Conservation (phyloP, 2,329 filamentous ascomycete genomes). For the Talaromyces islandicus region DNA sequence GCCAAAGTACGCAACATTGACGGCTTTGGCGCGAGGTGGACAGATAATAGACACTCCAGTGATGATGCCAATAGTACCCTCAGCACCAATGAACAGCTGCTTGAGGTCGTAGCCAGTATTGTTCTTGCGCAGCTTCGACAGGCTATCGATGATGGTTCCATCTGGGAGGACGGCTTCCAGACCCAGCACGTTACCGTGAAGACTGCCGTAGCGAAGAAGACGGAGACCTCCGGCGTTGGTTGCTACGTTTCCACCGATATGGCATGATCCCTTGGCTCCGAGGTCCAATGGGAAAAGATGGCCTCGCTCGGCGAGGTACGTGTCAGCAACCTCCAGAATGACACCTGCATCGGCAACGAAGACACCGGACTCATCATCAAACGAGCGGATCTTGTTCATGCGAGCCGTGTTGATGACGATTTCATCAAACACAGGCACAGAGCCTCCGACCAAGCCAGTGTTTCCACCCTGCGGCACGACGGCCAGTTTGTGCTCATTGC, state of each 20-base stretch:
- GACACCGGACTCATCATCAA: constrained; percentile 88
- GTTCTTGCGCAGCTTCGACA: constrained; percentile 88
- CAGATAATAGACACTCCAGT: constrained; percentile 86
- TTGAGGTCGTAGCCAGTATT: constrained; percentile 98
- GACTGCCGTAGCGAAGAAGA: constrained; percentile 82
- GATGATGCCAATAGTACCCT: constrained; percentile 92
- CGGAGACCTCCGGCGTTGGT: constrained; percentile 93
- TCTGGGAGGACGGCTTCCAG: constrained; percentile 91
- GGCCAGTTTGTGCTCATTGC: constrained; percentile 85
- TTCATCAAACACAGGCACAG: constrained; percentile 95
- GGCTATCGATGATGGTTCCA: constrained; percentile 84
- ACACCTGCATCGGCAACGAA: constrained; percentile 86
- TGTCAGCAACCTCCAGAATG: constrained; percentile 83
- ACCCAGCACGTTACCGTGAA: constrained; percentile 89
- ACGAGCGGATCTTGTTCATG: constrained; percentile 86
- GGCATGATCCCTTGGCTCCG: constrained; percentile 95
- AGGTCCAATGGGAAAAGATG: constrained; percentile 95
- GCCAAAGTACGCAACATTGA: constrained; percentile 94
- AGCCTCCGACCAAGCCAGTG: constrained; percentile 90
- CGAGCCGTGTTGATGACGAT: constrained; percentile 86
- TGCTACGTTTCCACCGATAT: constrained; percentile 90
- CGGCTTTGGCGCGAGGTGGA: constrained; percentile 76
- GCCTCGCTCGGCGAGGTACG: constrained; percentile 72
- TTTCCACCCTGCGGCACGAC: constrained; percentile 97
- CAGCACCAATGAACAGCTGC: constrained; percentile 91